These are phyloP conservation scores for Dichotomopilus funicola DNA, from an alignment of 2,329 filamentous ascomycete genomes.

Conservation along the genomic window DNA sequence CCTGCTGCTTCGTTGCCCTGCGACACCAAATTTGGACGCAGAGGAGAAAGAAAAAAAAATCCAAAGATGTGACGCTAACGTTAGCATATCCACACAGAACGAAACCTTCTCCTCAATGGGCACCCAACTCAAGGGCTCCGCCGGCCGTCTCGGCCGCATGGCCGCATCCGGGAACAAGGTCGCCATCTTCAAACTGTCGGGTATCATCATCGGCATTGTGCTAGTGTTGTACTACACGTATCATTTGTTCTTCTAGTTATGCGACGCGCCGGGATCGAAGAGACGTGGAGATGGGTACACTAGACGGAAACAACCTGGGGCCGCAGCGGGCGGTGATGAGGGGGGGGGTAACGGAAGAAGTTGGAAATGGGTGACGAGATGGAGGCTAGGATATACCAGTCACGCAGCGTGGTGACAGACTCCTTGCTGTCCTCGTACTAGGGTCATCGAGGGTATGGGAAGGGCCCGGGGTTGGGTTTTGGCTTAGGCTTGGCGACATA, in stretches of 20 bases:
- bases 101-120: slow-evolving; percentile 89
- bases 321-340: background rate
- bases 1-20: background rate
- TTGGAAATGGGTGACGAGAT: background rate
- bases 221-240: slow-evolving; percentile 68
- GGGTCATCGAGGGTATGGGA: background rate
- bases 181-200: slow-evolving; percentile 82
- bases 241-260: background rate
- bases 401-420: too few species aligned
- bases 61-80: background rate
- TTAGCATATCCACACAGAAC: slow-evolving; percentile 14
- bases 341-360: background rate
- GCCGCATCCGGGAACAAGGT: slow-evolving; percentile 85
- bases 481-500: background rate
- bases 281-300: background rate
- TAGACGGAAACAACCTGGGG: background rate
- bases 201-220: slow-evolving; percentile 67
- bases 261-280: too few species aligned
- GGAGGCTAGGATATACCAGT: too few species aligned
- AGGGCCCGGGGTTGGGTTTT: background rate
- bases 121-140: slow-evolving; percentile 76
- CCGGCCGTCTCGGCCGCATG: slow-evolving; percentile 78
- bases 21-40: too few species aligned
- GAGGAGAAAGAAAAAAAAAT: background rate
- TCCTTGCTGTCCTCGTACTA: too few species aligned